Conservation (phyloP, 768 basidiomycete species). For the Suillus americanus region DNA sequence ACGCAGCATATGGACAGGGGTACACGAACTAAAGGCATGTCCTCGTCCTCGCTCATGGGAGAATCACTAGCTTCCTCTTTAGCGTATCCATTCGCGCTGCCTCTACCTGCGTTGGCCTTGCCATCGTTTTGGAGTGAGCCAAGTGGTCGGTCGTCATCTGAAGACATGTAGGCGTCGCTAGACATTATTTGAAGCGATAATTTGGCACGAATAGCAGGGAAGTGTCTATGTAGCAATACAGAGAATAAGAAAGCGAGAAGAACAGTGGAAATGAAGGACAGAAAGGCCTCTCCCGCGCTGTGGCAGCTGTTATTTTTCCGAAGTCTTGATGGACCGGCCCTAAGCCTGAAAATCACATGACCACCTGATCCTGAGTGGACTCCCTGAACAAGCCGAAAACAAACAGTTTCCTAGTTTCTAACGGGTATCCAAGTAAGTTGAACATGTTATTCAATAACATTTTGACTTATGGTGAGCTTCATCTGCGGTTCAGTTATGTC, state of each 20-base stretch:
- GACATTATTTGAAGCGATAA: constrained; percentile 35
- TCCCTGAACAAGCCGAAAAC: constrained; percentile 3
- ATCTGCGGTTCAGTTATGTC: constrained; percentile 41
- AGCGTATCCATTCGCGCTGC: constrained; percentile 43
- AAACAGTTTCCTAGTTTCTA: not conserved
- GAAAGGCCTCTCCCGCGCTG: constrained; percentile 19
- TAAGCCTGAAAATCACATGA: constrained; percentile 37
- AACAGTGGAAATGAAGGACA: constrained; percentile 30
- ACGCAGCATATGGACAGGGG: constrained; percentile 5
- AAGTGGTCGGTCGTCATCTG: constrained; percentile 60
- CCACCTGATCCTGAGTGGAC: constrained; percentile 8
- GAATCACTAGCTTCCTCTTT: constrained; percentile 40
- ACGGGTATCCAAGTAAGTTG: not conserved
- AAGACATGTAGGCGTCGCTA: constrained; percentile 49
- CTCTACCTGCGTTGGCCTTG: constrained; percentile 41
- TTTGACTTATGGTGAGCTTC: not conserved
- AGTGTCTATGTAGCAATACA: constrained; percentile 26
- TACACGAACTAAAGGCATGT: constrained; percentile 65
- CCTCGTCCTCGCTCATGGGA: constrained; percentile 69
- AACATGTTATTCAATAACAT: too few relatives aligned
- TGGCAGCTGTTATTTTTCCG: constrained; percentile 31
- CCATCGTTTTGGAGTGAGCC: constrained; percentile 36
- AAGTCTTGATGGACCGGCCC: constrained; percentile 58
- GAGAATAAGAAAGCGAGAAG: constrained; percentile 24
- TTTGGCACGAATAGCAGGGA: constrained; percentile 9